Conservation (phyloP, 495 filamentous ascomycete genomes). For the Penicillium bialowiezense region DNA sequence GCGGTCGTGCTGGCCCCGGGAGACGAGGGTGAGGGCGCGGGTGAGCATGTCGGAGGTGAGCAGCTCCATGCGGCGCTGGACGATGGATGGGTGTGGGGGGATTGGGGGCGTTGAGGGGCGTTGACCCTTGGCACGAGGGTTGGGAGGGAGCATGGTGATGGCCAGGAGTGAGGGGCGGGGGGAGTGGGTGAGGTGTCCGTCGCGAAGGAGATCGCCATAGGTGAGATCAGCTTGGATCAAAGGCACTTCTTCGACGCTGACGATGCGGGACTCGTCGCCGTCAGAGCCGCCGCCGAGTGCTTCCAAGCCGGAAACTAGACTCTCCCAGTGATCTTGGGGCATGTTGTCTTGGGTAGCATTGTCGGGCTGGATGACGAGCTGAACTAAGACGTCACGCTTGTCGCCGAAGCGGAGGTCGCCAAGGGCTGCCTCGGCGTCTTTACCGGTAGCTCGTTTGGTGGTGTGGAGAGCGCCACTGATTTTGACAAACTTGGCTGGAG, state of each 20-base stretch:
- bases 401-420: slow-evolving; percentile 96
- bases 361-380: slow-evolving; percentile 90
- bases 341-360: slow-evolving; percentile 79
- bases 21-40: slow-evolving; percentile 84
- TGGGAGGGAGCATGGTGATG: slow-evolving; percentile 94
- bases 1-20: slow-evolving; percentile 87
- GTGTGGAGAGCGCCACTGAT: slow-evolving; percentile 96
- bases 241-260: slow-evolving; percentile 92
- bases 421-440: slow-evolving; percentile 88
- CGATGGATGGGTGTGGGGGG: slow-evolving; percentile 91
- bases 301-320: slow-evolving; percentile 91
- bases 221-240: slow-evolving; percentile 92
- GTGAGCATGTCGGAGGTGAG: slow-evolving; percentile 98
- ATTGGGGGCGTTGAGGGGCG: slow-evolving; percentile 76
- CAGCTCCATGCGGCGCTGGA: slow-evolving; percentile 96
- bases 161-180: slow-evolving; percentile 90
- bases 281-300: slow-evolving; percentile 90
- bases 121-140: slow-evolving; percentile 56
- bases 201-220: slow-evolving; percentile 91
- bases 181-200: slow-evolving; percentile 82
- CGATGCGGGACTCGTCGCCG: slow-evolving; percentile 75
- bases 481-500: slow-evolving; percentile 96
- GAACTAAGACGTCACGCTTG: slow-evolving; percentile 94
- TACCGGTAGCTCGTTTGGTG: slow-evolving; percentile 94
- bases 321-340: slow-evolving; percentile 95